Conservation (phyloP, 2,329 filamentous ascomycete genomes). For the Colletotrichum sp. region DNA sequence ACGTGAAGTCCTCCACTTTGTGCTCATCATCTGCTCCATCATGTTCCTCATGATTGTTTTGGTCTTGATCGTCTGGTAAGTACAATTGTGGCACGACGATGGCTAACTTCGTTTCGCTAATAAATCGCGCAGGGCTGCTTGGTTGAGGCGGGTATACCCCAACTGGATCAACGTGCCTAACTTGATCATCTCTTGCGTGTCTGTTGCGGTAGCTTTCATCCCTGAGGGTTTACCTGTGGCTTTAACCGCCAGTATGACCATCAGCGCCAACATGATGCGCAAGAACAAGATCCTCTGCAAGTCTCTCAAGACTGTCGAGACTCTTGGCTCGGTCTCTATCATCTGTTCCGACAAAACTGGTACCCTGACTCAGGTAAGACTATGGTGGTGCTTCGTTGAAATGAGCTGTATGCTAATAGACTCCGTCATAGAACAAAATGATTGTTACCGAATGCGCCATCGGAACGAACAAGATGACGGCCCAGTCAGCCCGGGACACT, state of each 20-base stretch:
- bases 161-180: constrained; percentile 75
- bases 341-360: constrained; percentile 83
- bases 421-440: constrained; percentile 66
- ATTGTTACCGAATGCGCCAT: constrained; percentile 72
- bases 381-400: background rate
- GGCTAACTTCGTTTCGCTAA: background rate
- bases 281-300: constrained; percentile 82
- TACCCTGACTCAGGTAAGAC: constrained; percentile 62
- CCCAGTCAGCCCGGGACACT: constrained; percentile 54
- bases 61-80: constrained; percentile 70
- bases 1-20: constrained; percentile 75
- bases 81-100: constrained; percentile 38
- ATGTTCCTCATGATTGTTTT: constrained; percentile 71
- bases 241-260: constrained; percentile 73
- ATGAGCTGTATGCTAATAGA: background rate
- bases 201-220: constrained; percentile 76
- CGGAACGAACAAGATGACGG: constrained; percentile 53
- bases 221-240: constrained; percentile 77
- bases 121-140: constrained; percentile 60
- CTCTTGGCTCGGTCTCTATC: constrained; percentile 73
- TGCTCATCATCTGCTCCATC: constrained; percentile 70
- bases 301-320: constrained; percentile 80
- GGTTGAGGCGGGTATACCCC: constrained; percentile 70
- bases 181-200: constrained; percentile 76
- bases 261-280: constrained; percentile 78